phyloP scores from a whole-genome alignment of 2,329 filamentous ascomycete species.

The Fusarium vanettenii region DNA sequence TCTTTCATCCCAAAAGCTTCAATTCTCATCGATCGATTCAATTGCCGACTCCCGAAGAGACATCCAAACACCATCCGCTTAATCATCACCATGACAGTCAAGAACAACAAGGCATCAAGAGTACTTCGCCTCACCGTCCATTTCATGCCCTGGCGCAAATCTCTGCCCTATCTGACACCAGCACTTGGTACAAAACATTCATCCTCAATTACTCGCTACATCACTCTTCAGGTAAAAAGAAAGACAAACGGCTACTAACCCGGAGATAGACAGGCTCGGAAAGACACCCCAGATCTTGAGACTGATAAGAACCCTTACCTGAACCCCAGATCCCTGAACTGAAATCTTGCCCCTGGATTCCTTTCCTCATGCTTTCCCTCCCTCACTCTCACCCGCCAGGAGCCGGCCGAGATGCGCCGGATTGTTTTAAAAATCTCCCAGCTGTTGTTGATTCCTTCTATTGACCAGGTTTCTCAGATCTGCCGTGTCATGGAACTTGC shows the following conservation, averaged over 20 bases:
- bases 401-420: neutral
- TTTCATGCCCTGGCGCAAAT: neutral
- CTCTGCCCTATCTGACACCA: neutral
- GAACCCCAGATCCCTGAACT: conserved; percentile 27
- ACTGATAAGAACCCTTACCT: conserved; percentile 37
- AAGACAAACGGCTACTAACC: neutral
- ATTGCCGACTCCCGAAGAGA: neutral
- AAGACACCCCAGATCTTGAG: conserved; percentile 13
- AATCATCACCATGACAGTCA: neutral
- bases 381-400: neutral
- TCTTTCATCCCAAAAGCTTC: neutral
- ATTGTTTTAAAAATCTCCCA: neutral
- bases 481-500: neutral
- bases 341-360: conserved; percentile 21
- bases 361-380: neutral
- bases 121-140: neutral
- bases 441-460: neutral
- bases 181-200: neutral
- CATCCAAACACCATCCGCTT: neutral
- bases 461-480: neutral
- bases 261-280: neutral
- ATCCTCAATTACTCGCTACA: neutral
- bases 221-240: neutral
- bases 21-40: neutral
- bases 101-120: neutral